Evolutionary conservation across 116 monocot genomes (phyloP).

Genomic region (Zostera marina): DNA sequence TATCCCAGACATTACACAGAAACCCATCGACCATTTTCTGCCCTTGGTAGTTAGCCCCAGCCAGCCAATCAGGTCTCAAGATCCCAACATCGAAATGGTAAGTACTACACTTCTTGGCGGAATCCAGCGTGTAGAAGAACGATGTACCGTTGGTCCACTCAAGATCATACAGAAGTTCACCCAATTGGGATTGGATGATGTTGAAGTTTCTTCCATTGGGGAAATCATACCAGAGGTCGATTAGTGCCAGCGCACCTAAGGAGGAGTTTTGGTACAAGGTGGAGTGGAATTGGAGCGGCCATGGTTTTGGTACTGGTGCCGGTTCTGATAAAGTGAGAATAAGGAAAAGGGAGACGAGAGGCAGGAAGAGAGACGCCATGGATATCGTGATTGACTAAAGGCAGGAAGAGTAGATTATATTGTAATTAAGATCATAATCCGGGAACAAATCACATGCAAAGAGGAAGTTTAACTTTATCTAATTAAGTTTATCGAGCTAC

Average conservation of each 20-base stretch:
- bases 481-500: no score
- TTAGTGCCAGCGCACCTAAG: slow-evolving; percentile 31
- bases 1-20: slow-evolving; percentile 64
- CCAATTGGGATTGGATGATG: slow-evolving; percentile 54
- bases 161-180: slow-evolving; percentile 30
- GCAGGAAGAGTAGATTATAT: no score
- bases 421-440: no score
- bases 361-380: no score
- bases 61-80: slow-evolving; percentile 54
- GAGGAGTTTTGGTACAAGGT: slow-evolving; percentile 39
- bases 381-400: no score
- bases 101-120: slow-evolving; percentile 16
- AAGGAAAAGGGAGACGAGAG: slow-evolving; percentile 2
- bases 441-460: no score
- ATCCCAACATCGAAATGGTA: slow-evolving; percentile 31
- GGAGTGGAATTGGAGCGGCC: slow-evolving; percentile 70
- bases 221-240: slow-evolving; percentile 89
- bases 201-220: slow-evolving; percentile 52
- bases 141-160: slow-evolving; percentile 90
- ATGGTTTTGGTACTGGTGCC: slow-evolving; percentile 31
- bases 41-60: slow-evolving; percentile 48
- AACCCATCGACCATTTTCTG: slow-evolving; percentile 33
- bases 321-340: slow-evolving; percentile 2
- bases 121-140: slow-evolving; percentile 45
- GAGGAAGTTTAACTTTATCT: no score